Conservation (phyloP, 176 grass and related monocot genomes). For the Elaeis guineensis region DNA sequence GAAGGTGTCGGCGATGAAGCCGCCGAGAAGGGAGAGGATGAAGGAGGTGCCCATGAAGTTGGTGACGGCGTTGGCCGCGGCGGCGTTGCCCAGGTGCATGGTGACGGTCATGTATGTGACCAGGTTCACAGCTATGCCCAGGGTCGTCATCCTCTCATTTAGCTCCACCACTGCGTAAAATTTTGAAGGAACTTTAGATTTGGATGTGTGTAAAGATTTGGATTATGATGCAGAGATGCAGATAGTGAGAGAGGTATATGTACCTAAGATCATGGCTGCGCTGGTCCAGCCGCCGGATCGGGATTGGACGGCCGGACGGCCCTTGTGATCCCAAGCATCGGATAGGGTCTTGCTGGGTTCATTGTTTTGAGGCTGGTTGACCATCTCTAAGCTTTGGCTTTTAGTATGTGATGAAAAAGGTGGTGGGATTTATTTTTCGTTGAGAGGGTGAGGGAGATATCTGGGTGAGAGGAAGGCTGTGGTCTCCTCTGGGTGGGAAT, state of each 20-base stretch:
- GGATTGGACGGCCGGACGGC: conserved; percentile 41
- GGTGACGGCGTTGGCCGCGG: conserved; percentile 74
- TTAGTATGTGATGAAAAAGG: no score
- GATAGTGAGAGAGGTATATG: no score
- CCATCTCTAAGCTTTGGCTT: no score
- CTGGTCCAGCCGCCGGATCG: conserved; percentile 66
- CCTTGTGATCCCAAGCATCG: conserved; percentile 84
- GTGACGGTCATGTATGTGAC: conserved; percentile 77
- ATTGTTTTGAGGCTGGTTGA: conserved; percentile 35
- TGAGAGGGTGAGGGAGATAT: no score
- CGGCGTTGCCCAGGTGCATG: conserved; percentile 79
- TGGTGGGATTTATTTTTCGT: no score
- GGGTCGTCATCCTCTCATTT: conserved; percentile 76
- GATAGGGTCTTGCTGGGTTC: conserved; percentile 31
- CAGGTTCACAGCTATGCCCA: conserved; percentile 83
- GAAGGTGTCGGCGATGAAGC: conserved; percentile 82
- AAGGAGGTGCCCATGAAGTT: conserved; percentile 99
- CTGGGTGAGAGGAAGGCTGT: no score
- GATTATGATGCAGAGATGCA: no score
- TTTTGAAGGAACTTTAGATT: background rate
- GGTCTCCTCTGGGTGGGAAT: no score
- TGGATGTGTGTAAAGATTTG: no score
- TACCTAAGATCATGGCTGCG: conserved; percentile 86
- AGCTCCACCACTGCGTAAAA: conserved; percentile 59
- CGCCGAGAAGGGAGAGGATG: conserved; percentile 96